Evolutionary conservation across 805 yeast species (phyloP).

Genomic region (Ogataea glucozyma): DNA sequence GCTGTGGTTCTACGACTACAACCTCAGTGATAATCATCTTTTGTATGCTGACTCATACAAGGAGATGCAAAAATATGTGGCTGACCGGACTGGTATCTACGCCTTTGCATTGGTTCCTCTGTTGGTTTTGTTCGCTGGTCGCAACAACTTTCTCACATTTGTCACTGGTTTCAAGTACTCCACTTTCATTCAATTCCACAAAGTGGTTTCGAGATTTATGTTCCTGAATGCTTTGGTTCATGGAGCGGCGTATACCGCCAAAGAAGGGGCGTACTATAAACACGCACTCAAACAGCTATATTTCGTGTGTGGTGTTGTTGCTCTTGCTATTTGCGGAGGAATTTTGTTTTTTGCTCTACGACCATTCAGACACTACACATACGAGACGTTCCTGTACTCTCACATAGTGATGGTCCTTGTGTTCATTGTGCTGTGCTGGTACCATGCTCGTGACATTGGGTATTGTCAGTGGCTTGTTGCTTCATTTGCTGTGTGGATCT

Average conservation of each 20-base stretch:
- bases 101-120: constrained; percentile 43
- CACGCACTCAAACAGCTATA: constrained; percentile 16
- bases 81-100: constrained; percentile 42
- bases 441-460: constrained; percentile 49
- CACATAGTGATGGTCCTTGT: constrained; percentile 58
- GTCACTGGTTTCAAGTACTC: constrained; percentile 45
- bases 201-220: constrained; percentile 57
- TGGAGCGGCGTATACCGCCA: constrained; percentile 36
- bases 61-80: constrained; percentile 32
- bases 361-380: constrained; percentile 50
- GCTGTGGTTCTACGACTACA: constrained; percentile 23
- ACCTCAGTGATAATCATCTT: constrained; percentile 12
- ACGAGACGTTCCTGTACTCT: constrained; percentile 59
- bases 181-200: constrained; percentile 58
- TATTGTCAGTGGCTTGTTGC: constrained; percentile 39
- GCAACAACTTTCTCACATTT: constrained; percentile 46
- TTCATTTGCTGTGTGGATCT: constrained; percentile 48
- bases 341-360: constrained; percentile 52
- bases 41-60: constrained; percentile 37
- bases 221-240: constrained; percentile 28
- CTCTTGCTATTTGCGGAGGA: constrained; percentile 43
- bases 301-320: constrained; percentile 39
- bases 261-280: constrained; percentile 10
- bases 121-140: constrained; percentile 48
- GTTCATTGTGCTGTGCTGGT: constrained; percentile 57